These are phyloP conservation scores for Venturia pyrina DNA, from an alignment of 2,329 filamentous ascomycete species.

Conservation along the genomic window DNA sequence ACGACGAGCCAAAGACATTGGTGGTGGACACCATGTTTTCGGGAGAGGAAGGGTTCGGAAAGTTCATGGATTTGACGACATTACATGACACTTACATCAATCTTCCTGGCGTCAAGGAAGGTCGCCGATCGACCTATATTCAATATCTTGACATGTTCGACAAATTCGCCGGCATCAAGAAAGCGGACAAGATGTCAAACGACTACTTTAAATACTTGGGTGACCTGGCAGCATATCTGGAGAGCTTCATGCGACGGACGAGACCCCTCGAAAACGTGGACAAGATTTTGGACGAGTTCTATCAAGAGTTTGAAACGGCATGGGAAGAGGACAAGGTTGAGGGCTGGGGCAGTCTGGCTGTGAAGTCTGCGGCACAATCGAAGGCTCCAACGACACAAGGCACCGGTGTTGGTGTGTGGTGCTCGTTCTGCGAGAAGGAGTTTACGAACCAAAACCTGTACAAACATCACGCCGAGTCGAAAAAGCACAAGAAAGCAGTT, in stretches of 20 bases:
- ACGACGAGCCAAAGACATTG: conserved; percentile 47
- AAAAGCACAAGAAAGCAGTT: conserved; percentile 84
- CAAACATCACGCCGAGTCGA: conserved; percentile 75
- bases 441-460: conserved; percentile 96
- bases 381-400: conserved; percentile 40
- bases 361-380: conserved; percentile 24
- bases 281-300: conserved; percentile 64
- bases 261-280: conserved; percentile 79
- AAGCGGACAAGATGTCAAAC: conserved; percentile 79
- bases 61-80: conserved; percentile 79
- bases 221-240: conserved; percentile 70
- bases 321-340: conserved; percentile 74
- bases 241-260: conserved; percentile 76
- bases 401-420: conserved; percentile 68
- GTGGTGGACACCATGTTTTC: conserved; percentile 89
- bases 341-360: conserved; percentile 55
- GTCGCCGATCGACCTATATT: conserved; percentile 64
- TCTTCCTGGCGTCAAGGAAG: conserved; percentile 64
- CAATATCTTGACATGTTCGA: conserved; percentile 93
- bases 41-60: conserved; percentile 86
- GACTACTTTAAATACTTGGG: conserved; percentile 86
- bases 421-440: conserved; percentile 82
- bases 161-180: conserved; percentile 70
- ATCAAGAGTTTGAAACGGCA: conserved; percentile 70
- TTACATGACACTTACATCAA: conserved; percentile 87